Evolutionary conservation across 768 basidiomycete genomes (phyloP), one percentile per base, ranked within the genome.

Genomic region (Favolaschia claudopus): DNA sequence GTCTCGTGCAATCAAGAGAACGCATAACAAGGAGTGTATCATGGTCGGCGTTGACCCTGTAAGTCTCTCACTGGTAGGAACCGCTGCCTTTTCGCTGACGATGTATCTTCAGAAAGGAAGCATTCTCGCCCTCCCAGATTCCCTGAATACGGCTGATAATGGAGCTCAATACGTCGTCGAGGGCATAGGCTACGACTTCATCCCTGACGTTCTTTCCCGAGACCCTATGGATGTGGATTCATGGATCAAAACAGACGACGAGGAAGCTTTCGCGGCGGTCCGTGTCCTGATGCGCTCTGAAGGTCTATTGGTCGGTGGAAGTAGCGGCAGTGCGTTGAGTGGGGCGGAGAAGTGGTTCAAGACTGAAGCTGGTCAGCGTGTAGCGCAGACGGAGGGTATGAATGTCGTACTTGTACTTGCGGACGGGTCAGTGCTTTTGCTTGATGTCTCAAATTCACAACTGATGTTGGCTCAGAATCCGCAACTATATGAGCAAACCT

Each of bases 151-250:
- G 2, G 76, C 72, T 20, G 83, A 76, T 47, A 74, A 72, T 37
- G 88, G 83, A 10, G 69, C 67, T 25, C 74, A 77, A 49, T 99
- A 98, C 67, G 71, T 87, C 47, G 87, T 98, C 20, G 97, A 99
- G 72, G 97, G 97, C n/a, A 99, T 98, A 51, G 97, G 97, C 25
- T 95, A 95, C 66, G 94, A 96, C 72, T 96, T 96, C 70, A 70
- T 96, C 40, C 96, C 96, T 1, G 85, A 92, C 38, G 96, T 96
- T 2, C 82, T 98, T 36, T 86, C 89, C 33, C 91, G 89, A 44
- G 77, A 82, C 17, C 72, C 76, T 6, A 66, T 62, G 0, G 81
- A 85, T 27, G 79, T 99, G 46, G 84, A 95, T 68, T 57, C 70
- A n/a, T 95, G 93, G 97, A 72, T 94, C 60, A 99, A 98, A 82